Base-by-base conservation (phyloP, 2,329 filamentous ascomycete species). In the Diaporthe eres region DNA sequence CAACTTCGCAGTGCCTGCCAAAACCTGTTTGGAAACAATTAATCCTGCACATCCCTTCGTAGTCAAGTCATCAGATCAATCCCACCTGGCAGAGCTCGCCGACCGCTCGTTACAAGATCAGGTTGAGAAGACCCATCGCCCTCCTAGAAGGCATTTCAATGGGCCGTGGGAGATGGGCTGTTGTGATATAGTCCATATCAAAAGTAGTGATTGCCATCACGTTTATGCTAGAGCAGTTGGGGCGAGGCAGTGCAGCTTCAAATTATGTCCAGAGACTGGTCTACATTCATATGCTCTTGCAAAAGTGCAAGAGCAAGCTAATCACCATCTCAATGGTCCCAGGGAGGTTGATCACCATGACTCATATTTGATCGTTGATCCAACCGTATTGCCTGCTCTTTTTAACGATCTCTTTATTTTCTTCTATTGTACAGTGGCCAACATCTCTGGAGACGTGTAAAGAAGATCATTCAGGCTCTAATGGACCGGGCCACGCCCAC, bases 401-500 rank as follows among this genome's bases (percentile, higher is more conserved):
- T 31, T 15, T 13, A 22, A 37, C 49, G 19, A 37, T 19, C 28
- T n/a, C 49, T 65, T 39, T 19, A 25, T 47, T 65, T 25, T 9
- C 37, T 47, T 39, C 39, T 73, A 42, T 44, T 71, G 17, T 65
- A 65, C 71, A 72, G 15, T 25, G 31, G 31, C 34, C 71, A 28
- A 2, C 37, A 22, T 53, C 10, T 44, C n/a, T 5, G 6, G 15
- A 17, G 25, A n/a, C 25, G n/a, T 17, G 42, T 12, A 34, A 34
- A 12, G 19, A 53, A 63, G 17, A 31, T n/a, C 15, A n/a, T 5
- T 53, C 22, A 12, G 22, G 4, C 25, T 42, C 25, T 15, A 25
- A 22, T 28, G 17, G n/a, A 13, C 42, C 2, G 22, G 34, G 15
- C 44, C 19, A 39, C 8, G 47, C n/a, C 28, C 22, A 42, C 31